These are phyloP conservation scores for Kwoniella sp. DNA, from an alignment of 768 basidiomycete genomes.

Conservation along the genomic window DNA sequence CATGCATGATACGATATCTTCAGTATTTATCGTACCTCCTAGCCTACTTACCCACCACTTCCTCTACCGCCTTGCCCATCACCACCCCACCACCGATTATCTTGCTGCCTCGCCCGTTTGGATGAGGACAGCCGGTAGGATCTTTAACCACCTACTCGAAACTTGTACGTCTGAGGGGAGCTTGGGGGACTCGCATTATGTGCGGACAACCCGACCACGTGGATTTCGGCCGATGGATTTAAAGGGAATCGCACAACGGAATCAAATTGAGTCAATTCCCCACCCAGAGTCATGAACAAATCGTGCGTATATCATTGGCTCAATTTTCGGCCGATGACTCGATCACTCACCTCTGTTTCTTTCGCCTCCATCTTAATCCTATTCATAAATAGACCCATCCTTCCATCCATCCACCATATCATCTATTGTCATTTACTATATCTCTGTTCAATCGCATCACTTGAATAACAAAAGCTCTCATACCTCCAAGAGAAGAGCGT, in stretches of 20 bases:
- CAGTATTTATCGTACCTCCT: too few relatives aligned
- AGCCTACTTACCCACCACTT: too few relatives aligned
- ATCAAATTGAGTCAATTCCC: background rate
- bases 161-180: too few relatives aligned
- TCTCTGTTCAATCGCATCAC: constrained; percentile 11
- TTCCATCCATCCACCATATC: too few relatives aligned
- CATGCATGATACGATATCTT: constrained; percentile 5
- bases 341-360: constrained; percentile 4
- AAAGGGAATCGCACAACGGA: background rate
- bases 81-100: too few relatives aligned
- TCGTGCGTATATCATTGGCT: constrained; percentile 5
- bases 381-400: background rate
- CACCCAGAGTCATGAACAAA: background rate
- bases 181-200: too few relatives aligned
- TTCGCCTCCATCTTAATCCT: background rate
- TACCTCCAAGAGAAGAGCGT: constrained; percentile 1
- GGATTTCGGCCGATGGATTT: background rate
- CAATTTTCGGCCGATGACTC: constrained; percentile 17
- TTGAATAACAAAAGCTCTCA: constrained; percentile 12
- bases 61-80: too few relatives aligned
- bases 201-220: too few relatives aligned
- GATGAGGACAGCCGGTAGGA: too few relatives aligned
- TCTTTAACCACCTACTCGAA: too few relatives aligned
- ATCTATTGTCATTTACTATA: too few relatives aligned
- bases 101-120: too few relatives aligned